Conservation (phyloP, 2,329 filamentous ascomycete species). For the Alternaria novae-zelandiae region DNA sequence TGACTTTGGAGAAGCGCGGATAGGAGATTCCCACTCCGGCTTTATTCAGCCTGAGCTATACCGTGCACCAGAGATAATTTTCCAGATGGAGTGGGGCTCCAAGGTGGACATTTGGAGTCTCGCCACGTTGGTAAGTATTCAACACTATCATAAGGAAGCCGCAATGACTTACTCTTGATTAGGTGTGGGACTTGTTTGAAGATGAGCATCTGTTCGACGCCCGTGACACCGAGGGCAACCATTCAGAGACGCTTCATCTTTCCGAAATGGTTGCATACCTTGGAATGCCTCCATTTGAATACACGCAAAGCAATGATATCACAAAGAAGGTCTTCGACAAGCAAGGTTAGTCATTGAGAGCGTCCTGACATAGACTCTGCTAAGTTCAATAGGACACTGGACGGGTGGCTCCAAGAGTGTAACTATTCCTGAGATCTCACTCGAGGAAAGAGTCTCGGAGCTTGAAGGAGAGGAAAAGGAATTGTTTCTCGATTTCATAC, state of each 20-base stretch:
- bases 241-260: conserved; percentile 39
- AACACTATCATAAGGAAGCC: conserved; percentile 12
- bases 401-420: conserved; percentile 21
- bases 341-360: conserved; percentile 27
- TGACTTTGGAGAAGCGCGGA: conserved; percentile 47
- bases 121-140: conserved; percentile 44
- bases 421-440: conserved; percentile 23
- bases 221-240: conserved; percentile 25
- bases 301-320: conserved; percentile 25
- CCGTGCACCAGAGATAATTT: conserved; percentile 49
- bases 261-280: conserved; percentile 40
- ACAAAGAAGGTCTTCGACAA: conserved; percentile 33
- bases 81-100: conserved; percentile 48
- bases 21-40: conserved; percentile 36
- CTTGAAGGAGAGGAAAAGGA: conserved; percentile 37
- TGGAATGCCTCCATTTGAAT: conserved; percentile 32
- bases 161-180: conserved; percentile 19
- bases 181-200: conserved; percentile 51
- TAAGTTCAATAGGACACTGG: conserved; percentile 26
- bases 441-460: conserved; percentile 19
- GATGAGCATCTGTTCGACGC: conserved; percentile 43
- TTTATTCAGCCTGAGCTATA: conserved; percentile 50
- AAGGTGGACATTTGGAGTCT: conserved; percentile 51
- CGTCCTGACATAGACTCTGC: conserved; percentile 16
- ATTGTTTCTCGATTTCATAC: conserved; percentile 43